Percentiles rank a stretch among this genome's conserved stretches.
Evolutionary conservation across 768 basidiomycete genomes (phyloP).

Genomic region (Polyporus arcularius): DNA sequence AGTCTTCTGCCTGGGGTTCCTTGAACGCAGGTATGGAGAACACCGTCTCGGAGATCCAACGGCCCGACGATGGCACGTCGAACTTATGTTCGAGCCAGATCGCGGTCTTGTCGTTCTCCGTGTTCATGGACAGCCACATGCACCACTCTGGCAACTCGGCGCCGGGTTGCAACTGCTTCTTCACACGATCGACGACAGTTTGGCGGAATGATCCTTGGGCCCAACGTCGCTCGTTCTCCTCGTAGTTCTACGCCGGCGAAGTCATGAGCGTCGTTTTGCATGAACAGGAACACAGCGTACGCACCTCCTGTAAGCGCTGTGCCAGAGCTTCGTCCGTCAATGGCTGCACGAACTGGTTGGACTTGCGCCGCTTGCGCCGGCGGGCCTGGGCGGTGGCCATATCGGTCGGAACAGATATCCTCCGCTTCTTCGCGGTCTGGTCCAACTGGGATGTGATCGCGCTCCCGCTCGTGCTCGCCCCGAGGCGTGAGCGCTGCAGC

Average conservation of each 20-base stretch:
- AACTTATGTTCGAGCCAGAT: slow-evolving; percentile 84
- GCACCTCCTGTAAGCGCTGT: slow-evolving; percentile 68
- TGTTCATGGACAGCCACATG: slow-evolving; percentile 75
- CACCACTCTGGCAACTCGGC: slow-evolving; percentile 49
- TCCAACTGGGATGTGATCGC: background rate
- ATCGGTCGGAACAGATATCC: slow-evolving; percentile 9
- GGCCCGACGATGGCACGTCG: slow-evolving; percentile 61
- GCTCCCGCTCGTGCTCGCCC: slow-evolving; percentile 25
- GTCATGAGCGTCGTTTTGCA: background rate
- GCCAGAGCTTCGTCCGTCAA: slow-evolving; percentile 67
- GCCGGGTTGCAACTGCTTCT: slow-evolving; percentile 27
- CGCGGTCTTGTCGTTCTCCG: slow-evolving; percentile 71
- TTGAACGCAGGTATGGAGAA: slow-evolving; percentile 59
- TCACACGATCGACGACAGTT: slow-evolving; percentile 42
- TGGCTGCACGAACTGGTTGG: slow-evolving; percentile 49
- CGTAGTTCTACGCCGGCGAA: slow-evolving; percentile 55
- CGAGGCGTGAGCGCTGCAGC: slow-evolving; percentile 37
- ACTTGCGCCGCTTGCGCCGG: slow-evolving; percentile 37
- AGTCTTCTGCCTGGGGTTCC: slow-evolving; percentile 32
- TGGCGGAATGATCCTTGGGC: slow-evolving; percentile 69
- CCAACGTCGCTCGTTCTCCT: slow-evolving; percentile 74
- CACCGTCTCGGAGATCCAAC: slow-evolving; percentile 58
- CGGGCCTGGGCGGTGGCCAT: slow-evolving; percentile 28
- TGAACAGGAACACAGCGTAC: background rate
- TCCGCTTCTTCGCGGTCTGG: slow-evolving; percentile 28